phyloP scores from a whole-genome alignment of 139 green algal genomes.

The Chlamydomonas sphaeroides region DNA sequence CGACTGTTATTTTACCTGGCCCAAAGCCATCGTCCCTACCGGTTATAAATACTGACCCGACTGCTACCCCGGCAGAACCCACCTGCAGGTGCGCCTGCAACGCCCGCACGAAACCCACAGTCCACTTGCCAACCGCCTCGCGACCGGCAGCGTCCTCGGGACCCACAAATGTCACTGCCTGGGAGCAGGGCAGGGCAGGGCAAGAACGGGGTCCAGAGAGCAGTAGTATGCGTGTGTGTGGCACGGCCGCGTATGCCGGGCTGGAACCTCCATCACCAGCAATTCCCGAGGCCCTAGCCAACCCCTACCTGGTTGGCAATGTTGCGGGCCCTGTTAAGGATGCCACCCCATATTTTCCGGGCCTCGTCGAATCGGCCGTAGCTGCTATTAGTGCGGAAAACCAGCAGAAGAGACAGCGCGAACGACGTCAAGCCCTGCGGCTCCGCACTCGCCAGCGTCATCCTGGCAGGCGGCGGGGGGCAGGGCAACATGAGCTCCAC shows the following conservation, averaged over 20 bases:
- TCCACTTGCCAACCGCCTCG: constrained; percentile 46
- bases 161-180: constrained; percentile 31
- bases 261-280: too few species aligned
- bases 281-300: too few species aligned
- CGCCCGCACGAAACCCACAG: constrained; percentile 34
- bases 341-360: constrained; percentile 55
- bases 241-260: too few species aligned
- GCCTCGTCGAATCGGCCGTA: constrained; percentile 49
- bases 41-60: too few species aligned
- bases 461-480: neutral
- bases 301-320: constrained; percentile 48
- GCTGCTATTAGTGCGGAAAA: constrained; percentile 34
- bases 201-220: too few species aligned
- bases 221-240: too few species aligned
- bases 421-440: constrained; percentile 48
- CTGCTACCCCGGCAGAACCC: too few species aligned
- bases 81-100: constrained; percentile 40
- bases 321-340: constrained; percentile 53
- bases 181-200: too few species aligned
- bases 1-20: too few species aligned
- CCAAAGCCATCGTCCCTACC: too few species aligned
- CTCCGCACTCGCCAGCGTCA: constrained; percentile 33
- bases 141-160: constrained; percentile 13
- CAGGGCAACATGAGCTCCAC: too few species aligned
- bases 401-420: constrained; percentile 53